Base-by-base conservation (phyloP, 2,329 filamentous ascomycete genomes). In the Apiospora phragmitis region DNA sequence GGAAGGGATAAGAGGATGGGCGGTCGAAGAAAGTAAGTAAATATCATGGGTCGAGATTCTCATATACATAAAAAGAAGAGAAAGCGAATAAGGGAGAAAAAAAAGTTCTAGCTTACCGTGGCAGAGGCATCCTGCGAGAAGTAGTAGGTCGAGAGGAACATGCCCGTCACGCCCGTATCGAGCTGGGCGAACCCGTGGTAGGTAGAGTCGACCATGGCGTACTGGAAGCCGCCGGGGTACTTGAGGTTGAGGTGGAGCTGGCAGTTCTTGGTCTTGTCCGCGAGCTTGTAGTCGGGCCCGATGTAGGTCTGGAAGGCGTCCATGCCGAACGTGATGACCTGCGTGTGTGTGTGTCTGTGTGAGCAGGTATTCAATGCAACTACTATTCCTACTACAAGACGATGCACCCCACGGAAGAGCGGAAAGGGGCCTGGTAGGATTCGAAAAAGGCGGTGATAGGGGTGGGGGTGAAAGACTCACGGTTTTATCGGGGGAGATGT, bases 101-200 rank as follows among this genome's bases (percentile, higher is more conserved):
- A 49, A 55, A 11, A 7, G 26, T 14, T n/a, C 4, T n/a, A n/a
- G 4, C 76, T 74, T 71, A 79, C 78, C 32, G 83, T 85, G 42
- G 82, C 82, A 16, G 74, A 73, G 35, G 83, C 82, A 68, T 84
- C 83, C 77, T 85, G 83, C 51, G 80, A 82, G 79, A 85, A 85
- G 79, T 83, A 85, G 78, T 85, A 85, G 59, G 83, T 85, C 75
- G 81, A 84, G 75, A 81, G 82, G 77, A 85, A 85, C 68, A 79
- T 82, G 38, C 83, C 83, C 8, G 81, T 84, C 68, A 85, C 80
- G 49, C 83, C 83, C 68, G 74, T 69, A 68, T 85, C 83, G n/a
- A 85, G 81, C 77, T 83, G 83, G 1, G 83, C 83, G 71, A 83
- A 85, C 71, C 83, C 83, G 80, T 85, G 83, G 79, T 85, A 85